phyloP scores from a whole-genome alignment of 2,329 filamentous ascomycete species.

The Ilyonectria destructans region DNA sequence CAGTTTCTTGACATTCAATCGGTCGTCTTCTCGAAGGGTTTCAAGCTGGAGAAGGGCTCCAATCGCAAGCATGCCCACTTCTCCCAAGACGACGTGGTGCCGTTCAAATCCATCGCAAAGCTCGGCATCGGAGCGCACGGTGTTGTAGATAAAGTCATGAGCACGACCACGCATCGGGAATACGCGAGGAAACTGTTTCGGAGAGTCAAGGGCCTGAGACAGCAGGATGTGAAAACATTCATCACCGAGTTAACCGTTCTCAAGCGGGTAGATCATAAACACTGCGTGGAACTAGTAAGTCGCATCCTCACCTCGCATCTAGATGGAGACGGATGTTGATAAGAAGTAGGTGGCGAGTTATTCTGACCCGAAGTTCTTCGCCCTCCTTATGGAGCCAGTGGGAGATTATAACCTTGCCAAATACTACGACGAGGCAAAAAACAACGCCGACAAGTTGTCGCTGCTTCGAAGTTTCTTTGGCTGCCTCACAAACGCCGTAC shows the following conservation, averaged over 20 bases:
- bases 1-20: neutral
- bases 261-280: conserved; percentile 5
- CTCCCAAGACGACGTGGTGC: neutral
- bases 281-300: conserved; percentile 11
- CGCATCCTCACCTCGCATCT: too few relatives aligned
- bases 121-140: conserved; percentile 1
- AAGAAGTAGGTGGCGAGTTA: conserved; percentile 2
- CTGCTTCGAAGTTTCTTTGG: conserved; percentile 24
- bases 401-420: conserved; percentile 2
- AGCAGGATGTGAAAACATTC: conserved; percentile 2
- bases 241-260: conserved; percentile 1
- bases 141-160: conserved; percentile 12
- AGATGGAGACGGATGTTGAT: neutral
- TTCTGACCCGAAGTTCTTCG: conserved; percentile 8
- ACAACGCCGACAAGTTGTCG: neutral
- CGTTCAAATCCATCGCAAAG: neutral
- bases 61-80: conserved; percentile 3
- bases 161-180: neutral
- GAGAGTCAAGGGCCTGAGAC: neutral
- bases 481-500: conserved; percentile 14
- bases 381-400: conserved; percentile 4
- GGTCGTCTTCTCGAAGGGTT: conserved; percentile 2
- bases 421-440: neutral
- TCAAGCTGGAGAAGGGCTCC: conserved; percentile 1
- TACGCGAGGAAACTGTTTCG: conserved; percentile 1